Base-by-base conservation (phyloP, 768 basidiomycete genomes). In the Leccinum variicolor region DNA sequence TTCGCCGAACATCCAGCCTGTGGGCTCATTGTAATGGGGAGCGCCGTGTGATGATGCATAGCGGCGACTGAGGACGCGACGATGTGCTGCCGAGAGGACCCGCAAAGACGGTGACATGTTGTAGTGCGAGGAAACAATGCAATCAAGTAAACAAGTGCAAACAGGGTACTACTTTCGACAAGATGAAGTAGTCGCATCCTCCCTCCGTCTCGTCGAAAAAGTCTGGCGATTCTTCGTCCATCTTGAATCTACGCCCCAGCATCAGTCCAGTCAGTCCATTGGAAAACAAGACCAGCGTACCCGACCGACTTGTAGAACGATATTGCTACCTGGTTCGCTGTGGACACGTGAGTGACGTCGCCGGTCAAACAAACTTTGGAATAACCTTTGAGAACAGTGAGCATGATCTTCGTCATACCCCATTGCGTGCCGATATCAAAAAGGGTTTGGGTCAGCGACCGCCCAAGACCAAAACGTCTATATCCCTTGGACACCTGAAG, bases 1-100 rank as follows among this genome's bases (percentile, higher is more conserved):
- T 79, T 97, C 94, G 62, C 87, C 87, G 62, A 96, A 96, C 59
- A 97, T 71, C 72, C 83, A 88, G 28, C 94, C 94, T 7, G 86
- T 84, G 43, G 94, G 94, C 61, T 94, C 91, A 69, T 97, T 94
- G 73, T 86, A 94, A 54, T 88, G 85, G 11, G 92, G 89, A 25
- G 88, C 85, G 53, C 84, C 89, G 65, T 89, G 87, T 13, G 89
- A 90, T 13, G 89, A 90, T 28, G 86, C 86, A 69, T 80, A 81
- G 6, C 86, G 82, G 62, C 73, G 78, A 53, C 56, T 61, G 6
- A 66, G 55, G n/a, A 57, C 51, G 31, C 75, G 64, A 49, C 63
- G 58, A 39, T 70, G 62, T 17, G 25, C 47, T 49, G 50, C 46
- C 33, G 58, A 46, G 58, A 71, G 58, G 23, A 51, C 58, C 36